Evolutionary conservation across 768 basidiomycete species (phyloP), one percentile per base, ranked within the genome.

Genomic region (Kwoniella europaea): DNA sequence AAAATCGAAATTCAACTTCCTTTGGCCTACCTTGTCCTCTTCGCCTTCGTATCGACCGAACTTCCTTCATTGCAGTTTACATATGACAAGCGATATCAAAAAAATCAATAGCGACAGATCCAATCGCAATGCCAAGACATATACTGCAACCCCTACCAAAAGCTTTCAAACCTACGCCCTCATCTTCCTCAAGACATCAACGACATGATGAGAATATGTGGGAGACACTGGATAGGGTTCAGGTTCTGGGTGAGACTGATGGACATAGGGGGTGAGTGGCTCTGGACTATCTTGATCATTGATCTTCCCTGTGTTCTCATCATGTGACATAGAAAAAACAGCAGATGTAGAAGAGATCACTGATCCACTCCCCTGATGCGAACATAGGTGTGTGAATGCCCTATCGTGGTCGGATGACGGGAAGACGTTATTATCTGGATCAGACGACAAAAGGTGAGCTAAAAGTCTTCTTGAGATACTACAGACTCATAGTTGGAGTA

Each of bases 211-310:
- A 76, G 20, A 46, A 54, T 4, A 59, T 79, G 50, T 84, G 84
- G 84, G 60, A 72, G 1, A 71, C 44, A 1, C 72, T 89, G 54
- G 91, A 94, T 80, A 85, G 91, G 75, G 89, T 91, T 2, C 89
- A 90, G 73, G 90, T 92, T 18, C 86, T 95, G 0, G 92, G 86
- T 53, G 85, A 87, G 29, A 81, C 76, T 57, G 79, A 84, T 20
- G 90, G 93, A 0, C 93, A 94, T 82, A 88, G 87, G 52, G 92
- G 92, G 90, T 76, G 52, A 72, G 77, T 41, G 1, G 7, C 7
- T 9, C 7, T 35, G 35, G 35, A 35, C 35, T 7, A 35, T 35
- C 35, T 35, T 35, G 35, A 35, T 35, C 35, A 35, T 35, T 35
- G 35, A 53, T 59, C 12, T 15, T 60, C 13, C 41, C 12, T 20